Base-by-base conservation (phyloP, 352 stramenopile species). In the Pythium grandisporangium region DNA sequence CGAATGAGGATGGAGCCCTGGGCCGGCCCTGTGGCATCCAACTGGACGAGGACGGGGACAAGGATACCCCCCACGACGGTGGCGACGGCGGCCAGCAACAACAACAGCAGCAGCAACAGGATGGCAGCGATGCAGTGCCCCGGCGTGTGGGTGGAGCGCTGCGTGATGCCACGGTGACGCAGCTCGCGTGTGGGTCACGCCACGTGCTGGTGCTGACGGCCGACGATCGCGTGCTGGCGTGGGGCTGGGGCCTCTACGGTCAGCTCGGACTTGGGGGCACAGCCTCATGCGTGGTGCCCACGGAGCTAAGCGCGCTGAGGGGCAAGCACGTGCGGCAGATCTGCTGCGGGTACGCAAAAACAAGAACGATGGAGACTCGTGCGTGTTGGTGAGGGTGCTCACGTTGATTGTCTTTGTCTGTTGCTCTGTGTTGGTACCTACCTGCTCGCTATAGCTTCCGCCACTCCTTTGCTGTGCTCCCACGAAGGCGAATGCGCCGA, bases 231-330 rank as follows among this genome's bases (percentile, higher is more conserved):
- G 53, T 66, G 3, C 57, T 62, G 21, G 33, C 58, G 16, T 73
- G 61, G 58, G 63, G 63, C 14, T 73, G 63, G 63, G 60, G 56
- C 17, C 55, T 66, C 30, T 73, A 73, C 39, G 63, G 58, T 1
- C 63, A 73, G 43, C 43, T 69, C 3, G 63, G 63, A 5, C 43
- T 62, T 5, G 61, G 58, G 2, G 50, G 66, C 38, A 51, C 51
- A 14, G 41, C 41, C 8, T 65, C 61, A 13, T 54, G 51, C 8
- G 23, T 40, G 13, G 24, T 46, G 14, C 58, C 61, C 6, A 58
- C 48, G 4, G 57, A 66, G 35, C 43, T 72, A 4, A 20, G 19
- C 17, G 39, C 37, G 5, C 52, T 72, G 16, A 45, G 51, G 11
- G 43, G 43, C n/a, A 60, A 64, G 23, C 49, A 63, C 29, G 45